Evolutionary conservation across 2,329 filamentous ascomycete genomes (phyloP), one percentile per base, ranked within the genome.

Genomic region (Penicillium fuscoglaucum): DNA sequence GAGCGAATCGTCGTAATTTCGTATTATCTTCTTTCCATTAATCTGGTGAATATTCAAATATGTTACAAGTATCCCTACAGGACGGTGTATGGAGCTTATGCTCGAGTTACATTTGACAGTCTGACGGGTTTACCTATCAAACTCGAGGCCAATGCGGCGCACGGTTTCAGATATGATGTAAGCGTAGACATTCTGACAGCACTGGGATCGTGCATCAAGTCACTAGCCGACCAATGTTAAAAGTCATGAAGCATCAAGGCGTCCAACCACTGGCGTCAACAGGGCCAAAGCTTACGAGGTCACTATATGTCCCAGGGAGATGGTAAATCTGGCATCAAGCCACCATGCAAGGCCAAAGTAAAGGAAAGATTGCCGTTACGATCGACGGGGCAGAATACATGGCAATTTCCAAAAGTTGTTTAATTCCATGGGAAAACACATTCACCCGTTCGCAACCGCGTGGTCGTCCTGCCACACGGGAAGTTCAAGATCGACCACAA

Each of bases 401-500:
- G 40, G 26, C 26, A 54, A 44, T 33, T n/a, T 47, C 17, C 17
- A 9, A 28, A 43, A 21, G 15, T 17, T 41, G 37, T 24, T 52
- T 56, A 2, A 44, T 19, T 31, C 29, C 8, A 35, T 28, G 19
- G 31, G 12, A 3, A 50, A 43, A 29, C 26, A 24, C 33, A 61
- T 52, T 49, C 50, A 50, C 24, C 40, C 48, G 33, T 40, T 47
- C 33, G 21, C 47, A 19, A 54, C 54, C 41, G 37, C 51, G 56
- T 59, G 35, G 40, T 55, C 19, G 40, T 66, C 67, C 50, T 74
- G 70, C 79, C 81, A 84, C 21, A 87, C 78, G 0, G 88, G 87
- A 60, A 95, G 77, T 63, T 92, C 86, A 31, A 96, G 69, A 70
- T 96, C 90, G 13, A 96, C 86, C n/a, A 96, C 87, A 64, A 96